Conservation (phyloP, 352 stramenopile genomes). For the Phytophthora sojae region DNA sequence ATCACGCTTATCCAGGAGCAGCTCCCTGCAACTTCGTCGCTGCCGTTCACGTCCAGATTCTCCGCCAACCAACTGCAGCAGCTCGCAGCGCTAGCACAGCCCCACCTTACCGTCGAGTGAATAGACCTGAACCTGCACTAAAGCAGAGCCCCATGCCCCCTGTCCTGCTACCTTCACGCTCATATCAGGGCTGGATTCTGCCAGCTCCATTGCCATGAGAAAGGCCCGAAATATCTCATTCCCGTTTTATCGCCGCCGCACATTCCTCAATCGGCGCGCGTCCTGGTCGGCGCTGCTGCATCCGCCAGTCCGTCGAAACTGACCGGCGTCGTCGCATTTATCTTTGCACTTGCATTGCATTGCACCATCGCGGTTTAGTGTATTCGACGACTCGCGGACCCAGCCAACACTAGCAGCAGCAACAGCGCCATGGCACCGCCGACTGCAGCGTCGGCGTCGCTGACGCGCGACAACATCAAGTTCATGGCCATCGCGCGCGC, state of each 20-base stretch:
- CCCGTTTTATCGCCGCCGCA: constrained; percentile 13
- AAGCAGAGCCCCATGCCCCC: neutral
- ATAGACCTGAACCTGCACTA: constrained; percentile 11
- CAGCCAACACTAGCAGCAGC: neutral
- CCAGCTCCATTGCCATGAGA: constrained; percentile 24
- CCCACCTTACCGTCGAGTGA: constrained; percentile 51
- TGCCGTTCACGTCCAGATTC: constrained; percentile 49
- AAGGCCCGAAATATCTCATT: constrained; percentile 35
- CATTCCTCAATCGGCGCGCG: constrained; percentile 23
- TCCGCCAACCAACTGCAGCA: constrained; percentile 50
- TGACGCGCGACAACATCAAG: constrained; percentile 87
- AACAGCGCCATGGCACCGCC: constrained; percentile 19
- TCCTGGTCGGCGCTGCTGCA: neutral
- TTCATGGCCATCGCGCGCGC: constrained; percentile 83
- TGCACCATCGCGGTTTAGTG: neutral
- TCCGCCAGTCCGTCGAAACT: neutral
- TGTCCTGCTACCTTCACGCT: neutral
- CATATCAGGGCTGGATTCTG: constrained; percentile 22
- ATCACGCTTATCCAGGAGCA: constrained; percentile 73
- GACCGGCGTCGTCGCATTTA: constrained; percentile 6
- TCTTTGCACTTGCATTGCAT: constrained; percentile 11
- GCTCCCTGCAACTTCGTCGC: constrained; percentile 42
- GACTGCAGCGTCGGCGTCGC: constrained; percentile 36
- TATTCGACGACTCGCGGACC: constrained; percentile 26
- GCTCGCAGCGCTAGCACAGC: constrained; percentile 34